Base-by-base conservation (phyloP, 2,329 filamentous ascomycete species). In the Penicillium hordei region DNA sequence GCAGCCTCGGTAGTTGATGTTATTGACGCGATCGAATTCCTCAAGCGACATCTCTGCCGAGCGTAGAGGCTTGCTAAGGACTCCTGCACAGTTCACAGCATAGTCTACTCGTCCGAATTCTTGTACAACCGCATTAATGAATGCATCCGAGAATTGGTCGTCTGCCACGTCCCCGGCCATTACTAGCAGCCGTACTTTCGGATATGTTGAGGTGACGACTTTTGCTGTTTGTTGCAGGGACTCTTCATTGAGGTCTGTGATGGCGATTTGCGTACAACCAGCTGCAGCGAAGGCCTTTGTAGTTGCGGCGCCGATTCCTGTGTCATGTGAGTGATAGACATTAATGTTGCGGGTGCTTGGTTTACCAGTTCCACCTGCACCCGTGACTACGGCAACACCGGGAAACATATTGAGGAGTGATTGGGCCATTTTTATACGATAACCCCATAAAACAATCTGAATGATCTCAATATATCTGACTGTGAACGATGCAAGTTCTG, bases 221-320 rank as follows among this genome's bases (percentile, higher is more conserved):
- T 59, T n/a, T 44, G 50, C 45, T 1, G 67, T 70, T 60, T 72
- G 63, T 3, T 75, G 64, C 6, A 82, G 70, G 0, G 80, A 73
- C 1, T 62, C 64, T 3, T 63, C 65, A 59, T 81, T 78, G 54
- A 84, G 71, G 61, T 86, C 83, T 13, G 82, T 84, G 49, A 86
- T 81, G 45, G 79, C 81, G 13, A 86, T 75, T n/a, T 72, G 72
- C 0, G 75, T 68, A 65, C 82, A 84, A 13, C 83, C 82, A 0
- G 78, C 78, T 2, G 67, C 70, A 1, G 76, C 81, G 64, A 86
- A 83, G 0, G 76, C 80, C 56, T 70, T 78, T 10, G 79, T 80
- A 2, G 83, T 78, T 1, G 82, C 82, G 2, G 79, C 80, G 3
- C 83, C 83, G 59, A 86, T 86, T 33, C 83, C 83, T 84, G 38